Conservation (phyloP, 805 yeast species). For the Cyberlindnera bimundalis region DNA sequence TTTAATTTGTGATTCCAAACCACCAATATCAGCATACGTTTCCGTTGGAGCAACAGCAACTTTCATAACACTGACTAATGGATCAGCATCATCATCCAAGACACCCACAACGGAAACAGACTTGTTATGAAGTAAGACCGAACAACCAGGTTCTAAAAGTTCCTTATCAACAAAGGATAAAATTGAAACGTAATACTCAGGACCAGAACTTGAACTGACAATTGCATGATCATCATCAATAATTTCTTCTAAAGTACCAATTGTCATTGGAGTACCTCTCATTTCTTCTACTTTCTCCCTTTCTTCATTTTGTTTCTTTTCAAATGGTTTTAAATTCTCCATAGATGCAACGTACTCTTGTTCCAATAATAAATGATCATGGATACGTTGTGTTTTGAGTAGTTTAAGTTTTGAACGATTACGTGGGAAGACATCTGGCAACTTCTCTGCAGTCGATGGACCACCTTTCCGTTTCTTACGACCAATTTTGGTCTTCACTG, state of each 20-base stretch:
- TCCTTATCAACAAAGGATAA: slow-evolving; percentile 97
- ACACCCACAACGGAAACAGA: slow-evolving; percentile 97
- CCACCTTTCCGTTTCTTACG: slow-evolving; percentile 89
- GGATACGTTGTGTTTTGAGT: slow-evolving; percentile 90
- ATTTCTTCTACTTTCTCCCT: slow-evolving; percentile 91
- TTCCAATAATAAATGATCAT: slow-evolving; percentile 90
- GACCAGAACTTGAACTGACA: slow-evolving; percentile 92
- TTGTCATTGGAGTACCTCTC: slow-evolving; percentile 94
- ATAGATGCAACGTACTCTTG: slow-evolving; percentile 95
- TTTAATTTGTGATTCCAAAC: slow-evolving; percentile 91
- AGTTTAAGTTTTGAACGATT: slow-evolving; percentile 91
- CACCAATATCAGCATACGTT: slow-evolving; percentile 96
- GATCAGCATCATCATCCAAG: slow-evolving; percentile 96
- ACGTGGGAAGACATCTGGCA: slow-evolving; percentile 86
- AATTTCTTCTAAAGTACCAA: slow-evolving; percentile 95
- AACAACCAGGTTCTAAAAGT: slow-evolving; percentile 92
- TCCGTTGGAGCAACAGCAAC: slow-evolving; percentile 97
- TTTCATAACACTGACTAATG: slow-evolving; percentile 97
- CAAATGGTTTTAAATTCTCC: slow-evolving; percentile 93
- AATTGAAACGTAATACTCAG: slow-evolving; percentile 95
- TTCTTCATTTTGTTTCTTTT: slow-evolving; percentile 95
- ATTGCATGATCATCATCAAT: slow-evolving; percentile 99
- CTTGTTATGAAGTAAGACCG: slow-evolving; percentile 92
- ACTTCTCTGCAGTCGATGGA: slow-evolving; percentile 76
- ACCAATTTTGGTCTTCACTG: slow-evolving; percentile 91